Base-by-base conservation (phyloP, 192 early-diverging fungal genomes). In the Spizellomyces punctatus region DNA sequence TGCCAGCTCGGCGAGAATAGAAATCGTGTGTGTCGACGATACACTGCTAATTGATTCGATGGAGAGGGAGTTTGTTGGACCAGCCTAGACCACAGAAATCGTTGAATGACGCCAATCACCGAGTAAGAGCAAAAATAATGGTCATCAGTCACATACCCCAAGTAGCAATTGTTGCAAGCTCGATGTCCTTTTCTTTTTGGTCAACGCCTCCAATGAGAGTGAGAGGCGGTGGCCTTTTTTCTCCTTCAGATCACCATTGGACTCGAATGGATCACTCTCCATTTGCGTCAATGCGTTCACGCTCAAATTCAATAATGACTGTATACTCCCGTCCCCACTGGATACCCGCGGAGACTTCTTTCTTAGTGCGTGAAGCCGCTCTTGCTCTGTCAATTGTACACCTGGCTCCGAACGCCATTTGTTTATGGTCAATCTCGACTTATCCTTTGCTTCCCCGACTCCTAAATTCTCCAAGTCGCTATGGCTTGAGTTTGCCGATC, bases 261-360 rank as follows among this genome's bases (percentile, higher is more conserved):
- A 54, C 36, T 61, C 59, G 50, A 19, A 54, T 54, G 12, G n/a
- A 57, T 19, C 52, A n/a, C 41, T 27, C 41, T 71, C 69, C 69
- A 71, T 62, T 8, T 61, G 17, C 6, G 42, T 63, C 58, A 71
- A 21, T 14, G 69, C 69, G 14, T 41, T 49, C 17, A 71, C 69
- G n/a, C 52, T 71, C 43, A 71, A 27, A 14, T 56, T 14, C 8
- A 68, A 44, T 14, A 68, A 19, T 10, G 66, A 68, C 52, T 55
- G 50, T 57, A 68, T 68, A 19, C 66, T 68, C 7, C 52, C 44
- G 0, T 68, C 66, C 6, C 54, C 54, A 45, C 52, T 68, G 19
- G 64, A 63, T 44, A 22, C 62, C 36, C 62, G 36, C 14, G 64
- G 10, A 54, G 64, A 46, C 6, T 16, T 46, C 27, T 36, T 36